These are phyloP conservation scores for Coniochaeta hoffmannii DNA, from an alignment of 2,329 filamentous ascomycete species.

Conservation along the genomic window DNA sequence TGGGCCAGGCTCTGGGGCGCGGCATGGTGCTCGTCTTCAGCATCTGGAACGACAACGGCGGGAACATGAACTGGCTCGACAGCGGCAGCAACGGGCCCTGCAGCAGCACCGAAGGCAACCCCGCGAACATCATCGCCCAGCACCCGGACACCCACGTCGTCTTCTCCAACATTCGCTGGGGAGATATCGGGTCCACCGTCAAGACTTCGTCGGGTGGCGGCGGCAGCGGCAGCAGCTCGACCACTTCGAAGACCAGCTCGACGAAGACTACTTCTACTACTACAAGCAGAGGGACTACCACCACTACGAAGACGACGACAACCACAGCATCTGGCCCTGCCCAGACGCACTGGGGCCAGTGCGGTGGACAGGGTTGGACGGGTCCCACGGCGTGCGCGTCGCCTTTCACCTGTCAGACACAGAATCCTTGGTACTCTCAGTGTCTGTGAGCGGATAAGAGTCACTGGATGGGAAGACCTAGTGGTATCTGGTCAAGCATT, in stretches of 20 bases:
- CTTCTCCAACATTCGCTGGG: constrained; percentile 44
- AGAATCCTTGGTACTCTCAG: neutral
- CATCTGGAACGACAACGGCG: constrained; percentile 39
- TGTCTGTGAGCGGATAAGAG: too few species aligned
- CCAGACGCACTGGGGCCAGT: constrained; percentile 2
- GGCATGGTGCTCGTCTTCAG: constrained; percentile 38
- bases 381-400: neutral
- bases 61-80: constrained; percentile 45
- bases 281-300: too few species aligned
- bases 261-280: neutral
- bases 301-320: neutral
- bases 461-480: too few species aligned
- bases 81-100: constrained; percentile 37
- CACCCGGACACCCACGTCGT: constrained; percentile 34
- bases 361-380: constrained; percentile 1
- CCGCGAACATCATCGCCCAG: constrained; percentile 33
- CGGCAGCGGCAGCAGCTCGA: constrained; percentile 3
- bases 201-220: neutral
- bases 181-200: constrained; percentile 41
- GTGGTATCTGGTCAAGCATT: too few species aligned
- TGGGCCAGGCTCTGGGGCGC: constrained; percentile 29
- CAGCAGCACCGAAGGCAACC: constrained; percentile 37
- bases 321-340: neutral
- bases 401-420: neutral
- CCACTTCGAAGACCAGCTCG: constrained; percentile 12